These are phyloP conservation scores for Diaporthe vexans DNA, from an alignment of 2,329 filamentous ascomycete species.

Conservation along the genomic window DNA sequence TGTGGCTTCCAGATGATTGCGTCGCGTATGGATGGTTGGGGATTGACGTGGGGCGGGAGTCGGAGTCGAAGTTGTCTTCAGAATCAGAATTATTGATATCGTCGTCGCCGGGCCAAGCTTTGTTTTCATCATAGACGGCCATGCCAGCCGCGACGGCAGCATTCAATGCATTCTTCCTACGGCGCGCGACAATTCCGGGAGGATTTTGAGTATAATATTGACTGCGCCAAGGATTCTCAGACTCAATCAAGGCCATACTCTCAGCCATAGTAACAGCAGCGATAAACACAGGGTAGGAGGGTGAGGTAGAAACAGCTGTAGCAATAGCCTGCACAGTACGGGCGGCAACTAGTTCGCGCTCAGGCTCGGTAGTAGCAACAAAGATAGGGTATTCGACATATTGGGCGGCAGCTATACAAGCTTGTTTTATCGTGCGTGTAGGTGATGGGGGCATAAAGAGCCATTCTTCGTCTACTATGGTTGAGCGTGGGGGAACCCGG, in stretches of 20 bases:
- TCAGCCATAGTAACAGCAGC: neutral
- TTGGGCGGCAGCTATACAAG: neutral
- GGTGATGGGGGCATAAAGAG: neutral
- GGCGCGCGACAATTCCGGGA: neutral
- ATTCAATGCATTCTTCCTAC: neutral
- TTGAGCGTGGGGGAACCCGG: neutral
- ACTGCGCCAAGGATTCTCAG: neutral
- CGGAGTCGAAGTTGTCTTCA: neutral
- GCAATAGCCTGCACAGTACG: neutral
- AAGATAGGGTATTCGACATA: neutral
- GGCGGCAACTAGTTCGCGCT: neutral
- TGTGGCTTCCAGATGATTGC: too few relatives aligned
- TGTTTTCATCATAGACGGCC: neutral
- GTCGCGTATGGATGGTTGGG: neutral
- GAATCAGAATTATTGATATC: neutral
- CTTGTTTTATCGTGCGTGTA: neutral
- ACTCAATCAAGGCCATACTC: neutral
- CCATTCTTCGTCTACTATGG: neutral
- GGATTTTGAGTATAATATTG: neutral
- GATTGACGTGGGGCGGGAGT: neutral
- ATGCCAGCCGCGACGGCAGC: slow-evolving; percentile 7
- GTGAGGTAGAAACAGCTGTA: neutral
- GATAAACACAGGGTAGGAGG: neutral
- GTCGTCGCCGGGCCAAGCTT: slow-evolving; percentile 2
- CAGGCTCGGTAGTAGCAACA: neutral